phyloP scores from a whole-genome alignment of 768 basidiomycete genomes.

The Lactifluus volemus region DNA sequence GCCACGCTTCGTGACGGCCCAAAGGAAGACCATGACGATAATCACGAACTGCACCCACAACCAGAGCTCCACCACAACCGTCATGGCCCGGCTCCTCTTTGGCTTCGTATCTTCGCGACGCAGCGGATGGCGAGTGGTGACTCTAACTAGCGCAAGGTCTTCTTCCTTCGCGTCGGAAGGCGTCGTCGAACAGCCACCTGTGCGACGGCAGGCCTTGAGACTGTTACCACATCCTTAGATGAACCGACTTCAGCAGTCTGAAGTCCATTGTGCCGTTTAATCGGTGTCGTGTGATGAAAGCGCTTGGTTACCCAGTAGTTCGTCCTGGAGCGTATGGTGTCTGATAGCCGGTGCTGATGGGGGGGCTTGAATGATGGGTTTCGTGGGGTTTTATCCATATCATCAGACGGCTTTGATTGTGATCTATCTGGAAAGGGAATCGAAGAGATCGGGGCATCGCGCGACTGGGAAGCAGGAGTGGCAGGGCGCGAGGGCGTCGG shows the following conservation, averaged over 20 bases:
- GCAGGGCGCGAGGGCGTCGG: slow-evolving; percentile 21
- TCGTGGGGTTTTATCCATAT: slow-evolving; percentile 17
- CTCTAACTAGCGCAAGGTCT: not conserved
- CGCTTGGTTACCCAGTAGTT: slow-evolving; percentile 51
- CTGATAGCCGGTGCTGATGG: slow-evolving; percentile 29
- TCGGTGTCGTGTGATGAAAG: slow-evolving; percentile 30
- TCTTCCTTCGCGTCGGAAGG: not conserved
- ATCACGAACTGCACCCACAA: slow-evolving; percentile 75
- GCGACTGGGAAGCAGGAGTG: slow-evolving; percentile 11
- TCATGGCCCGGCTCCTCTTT: slow-evolving; percentile 27
- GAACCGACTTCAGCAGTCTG: not conserved
- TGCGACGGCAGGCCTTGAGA: not conserved
- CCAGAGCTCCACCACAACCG: slow-evolving; percentile 65
- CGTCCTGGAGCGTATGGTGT: slow-evolving; percentile 51
- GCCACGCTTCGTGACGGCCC: slow-evolving; percentile 70
- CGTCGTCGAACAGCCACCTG: slow-evolving; percentile 4
- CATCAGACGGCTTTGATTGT: slow-evolving; percentile 8
- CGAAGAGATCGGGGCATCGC: not conserved
- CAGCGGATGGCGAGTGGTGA: not conserved
- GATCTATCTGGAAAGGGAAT: slow-evolving; percentile 19
- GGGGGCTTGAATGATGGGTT: slow-evolving; percentile 18
- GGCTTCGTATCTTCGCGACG: not conserved
- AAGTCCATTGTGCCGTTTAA: not conserved
- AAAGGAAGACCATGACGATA: slow-evolving; percentile 69
- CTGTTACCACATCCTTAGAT: not conserved